A percentile compares a stretch with the other conserved stretches of the same genome.
phyloP scores from a whole-genome alignment of 1,284 basidiomycete genomes.

The Afroboletus lepidellus region DNA sequence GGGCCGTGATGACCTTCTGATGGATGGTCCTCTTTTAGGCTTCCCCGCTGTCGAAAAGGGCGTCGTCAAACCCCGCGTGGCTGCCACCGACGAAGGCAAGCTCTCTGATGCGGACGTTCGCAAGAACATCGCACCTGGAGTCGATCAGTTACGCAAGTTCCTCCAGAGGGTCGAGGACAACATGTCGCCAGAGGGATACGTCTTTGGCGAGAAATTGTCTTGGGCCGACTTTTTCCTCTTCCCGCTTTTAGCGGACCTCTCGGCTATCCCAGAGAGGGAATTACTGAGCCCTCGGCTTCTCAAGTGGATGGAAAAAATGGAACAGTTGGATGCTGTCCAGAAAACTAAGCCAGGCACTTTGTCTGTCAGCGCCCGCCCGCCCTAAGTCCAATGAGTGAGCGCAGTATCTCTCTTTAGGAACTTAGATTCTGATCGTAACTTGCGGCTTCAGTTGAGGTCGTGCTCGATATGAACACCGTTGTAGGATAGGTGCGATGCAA shows the following conservation, averaged over 20 bases:
- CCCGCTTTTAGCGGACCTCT: constrained; percentile 32
- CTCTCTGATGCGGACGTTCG: constrained; percentile 28
- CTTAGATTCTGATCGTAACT: neutral
- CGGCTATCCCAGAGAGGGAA: constrained; percentile 27
- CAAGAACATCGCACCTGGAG: constrained; percentile 14
- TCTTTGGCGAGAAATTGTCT: constrained; percentile 27
- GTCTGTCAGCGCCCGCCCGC: constrained; percentile 26
- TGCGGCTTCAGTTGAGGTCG: neutral
- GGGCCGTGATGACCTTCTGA: too few relatives aligned
- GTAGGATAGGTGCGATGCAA: neutral
- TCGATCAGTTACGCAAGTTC: constrained; percentile 22
- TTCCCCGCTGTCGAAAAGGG: constrained; percentile 31
- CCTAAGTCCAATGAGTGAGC: constrained; percentile 2
- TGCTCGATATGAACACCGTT: neutral
- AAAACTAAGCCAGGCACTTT: constrained; percentile 27
- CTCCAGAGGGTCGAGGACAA: constrained; percentile 17
- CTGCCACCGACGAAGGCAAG: constrained; percentile 24
- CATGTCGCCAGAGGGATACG: constrained; percentile 30
- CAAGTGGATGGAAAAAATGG: constrained; percentile 31
- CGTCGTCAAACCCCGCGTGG: constrained; percentile 35
- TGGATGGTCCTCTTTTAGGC: constrained; percentile 11
- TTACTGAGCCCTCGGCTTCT: constrained; percentile 23
- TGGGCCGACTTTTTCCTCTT: constrained; percentile 37
- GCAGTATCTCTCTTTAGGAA: neutral
- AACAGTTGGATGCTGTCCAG: constrained; percentile 27